phyloP scores from a whole-genome alignment of 2,329 filamentous ascomycete genomes.

The Pestalotiopsis sp. region DNA sequence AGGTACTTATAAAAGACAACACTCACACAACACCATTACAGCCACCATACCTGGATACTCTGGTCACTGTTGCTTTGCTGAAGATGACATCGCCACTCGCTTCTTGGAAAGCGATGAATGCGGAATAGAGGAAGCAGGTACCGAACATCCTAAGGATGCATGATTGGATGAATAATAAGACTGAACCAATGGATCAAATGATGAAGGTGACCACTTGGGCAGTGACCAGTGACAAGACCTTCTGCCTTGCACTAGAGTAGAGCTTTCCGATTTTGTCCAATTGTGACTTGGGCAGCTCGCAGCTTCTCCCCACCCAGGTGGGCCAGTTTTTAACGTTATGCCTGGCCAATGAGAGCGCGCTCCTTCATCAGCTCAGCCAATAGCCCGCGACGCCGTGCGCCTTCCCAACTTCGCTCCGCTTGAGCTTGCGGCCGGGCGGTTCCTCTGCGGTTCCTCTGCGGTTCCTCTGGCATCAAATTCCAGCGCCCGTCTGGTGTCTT shows the following conservation, averaged over 20 bases:
- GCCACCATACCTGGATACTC: too few relatives aligned
- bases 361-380: background rate
- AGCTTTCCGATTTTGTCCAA: background rate
- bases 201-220: background rate
- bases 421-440: background rate
- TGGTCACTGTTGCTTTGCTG: too few relatives aligned
- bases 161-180: too few relatives aligned
- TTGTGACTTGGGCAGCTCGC: background rate
- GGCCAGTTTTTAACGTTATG: conserved; percentile 6
- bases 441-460: background rate
- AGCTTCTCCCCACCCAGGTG: background rate
- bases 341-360: background rate
- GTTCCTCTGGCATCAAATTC: conserved; percentile 6
- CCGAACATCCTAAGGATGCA: too few relatives aligned
- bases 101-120: too few relatives aligned
- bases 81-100: too few relatives aligned
- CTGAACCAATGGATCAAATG: background rate
- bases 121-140: too few relatives aligned
- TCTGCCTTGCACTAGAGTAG: background rate
- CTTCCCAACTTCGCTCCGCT: background rate
- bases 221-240: background rate
- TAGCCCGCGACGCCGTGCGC: background rate
- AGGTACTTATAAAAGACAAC: too few relatives aligned
- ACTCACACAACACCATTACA: too few relatives aligned
- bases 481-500: background rate